These are phyloP conservation scores for Cicer cuneatum DNA, from an alignment of 306 rosid species.

Conservation along the genomic window DNA sequence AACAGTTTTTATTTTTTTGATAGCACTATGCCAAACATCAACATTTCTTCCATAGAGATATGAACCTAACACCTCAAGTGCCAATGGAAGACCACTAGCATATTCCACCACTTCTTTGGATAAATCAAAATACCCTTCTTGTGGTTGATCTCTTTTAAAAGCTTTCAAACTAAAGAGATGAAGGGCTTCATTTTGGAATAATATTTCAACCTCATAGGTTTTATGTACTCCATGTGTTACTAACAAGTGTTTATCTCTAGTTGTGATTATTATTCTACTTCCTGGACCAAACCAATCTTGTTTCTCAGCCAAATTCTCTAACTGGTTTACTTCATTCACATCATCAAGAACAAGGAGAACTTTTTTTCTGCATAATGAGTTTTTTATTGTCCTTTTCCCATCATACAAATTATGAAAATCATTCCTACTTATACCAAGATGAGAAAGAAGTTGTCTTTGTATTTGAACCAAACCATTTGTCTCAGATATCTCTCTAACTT, in stretches of 20 bases:
- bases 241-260: conserved; percentile 36
- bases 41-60: conserved; percentile 4
- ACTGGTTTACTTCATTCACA: conserved; percentile 22
- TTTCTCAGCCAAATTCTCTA: conserved; percentile 25
- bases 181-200: conserved; percentile 15
- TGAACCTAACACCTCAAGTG: conserved; percentile 27
- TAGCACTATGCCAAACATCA: conserved; percentile 26
- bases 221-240: not conserved
- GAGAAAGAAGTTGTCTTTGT: conserved; percentile 35
- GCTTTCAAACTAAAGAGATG: conserved; percentile 27
- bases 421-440: not conserved
- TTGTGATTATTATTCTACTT: conserved; percentile 30
- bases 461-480: conserved; percentile 10
- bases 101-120: conserved; percentile 6
- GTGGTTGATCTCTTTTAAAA: conserved; percentile 4
- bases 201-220: not conserved
- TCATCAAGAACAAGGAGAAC: conserved; percentile 39
- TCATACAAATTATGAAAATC: not conserved
- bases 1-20: not conserved
- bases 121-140: conserved; percentile 4
- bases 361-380: conserved; percentile 13
- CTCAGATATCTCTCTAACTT: conserved; percentile 20
- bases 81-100: conserved; percentile 35
- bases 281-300: conserved; percentile 38
- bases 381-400: conserved; percentile 17